Base-by-base conservation (phyloP, 192 early-diverging fungal species). In the Piromyces finnis region DNA sequence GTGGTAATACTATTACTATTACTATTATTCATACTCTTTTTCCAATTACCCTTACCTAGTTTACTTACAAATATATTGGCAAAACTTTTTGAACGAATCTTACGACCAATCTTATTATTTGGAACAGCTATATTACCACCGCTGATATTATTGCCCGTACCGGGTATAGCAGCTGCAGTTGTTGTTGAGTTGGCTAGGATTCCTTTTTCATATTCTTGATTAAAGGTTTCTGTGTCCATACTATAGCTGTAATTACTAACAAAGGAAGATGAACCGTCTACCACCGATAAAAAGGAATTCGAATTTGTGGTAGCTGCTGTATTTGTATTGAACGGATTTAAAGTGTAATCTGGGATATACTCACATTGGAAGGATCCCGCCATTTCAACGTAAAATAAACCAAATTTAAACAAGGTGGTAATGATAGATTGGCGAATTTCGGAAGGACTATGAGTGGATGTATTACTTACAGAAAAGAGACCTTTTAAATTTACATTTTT, bases 401-500 rank as follows among this genome's bases (percentile, higher is more conserved):
- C 51, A 68, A 68, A 68, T 11, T 68, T 68, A 11, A 68, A 1
- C 26, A 68, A 68, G 4, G 51, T 68, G 1, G 51, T 26, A n/a
- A 68, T 68, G 9, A 68, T 68, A 1, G 51, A 68, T 26, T n/a
- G 22, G n/a, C 87, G 82, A 22, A 88, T 88, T 51, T 78, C 79
- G n/a, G 83, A 18, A 4, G 87, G 87, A 12, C 81, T 80, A 28
- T 87, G 80, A 2, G 84, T 82, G 4, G 87, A 86, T 2, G 85
- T 88, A 29, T 85, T 88, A 30, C 79, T 78, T 13, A 86, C 87
- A 28, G 84, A 82, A 30, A 88, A 85, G 1, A 88, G 78, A 13
- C 83, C 81, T 77, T 83, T 85, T 12, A 88, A 68, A n/a, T 78
- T 79, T 26, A 89, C 80, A n/a, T 83, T 83, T 29, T 82, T 78